Evolutionary conservation across 1,139 yeast species (phyloP).

Genomic region (Pichia sp.): DNA sequence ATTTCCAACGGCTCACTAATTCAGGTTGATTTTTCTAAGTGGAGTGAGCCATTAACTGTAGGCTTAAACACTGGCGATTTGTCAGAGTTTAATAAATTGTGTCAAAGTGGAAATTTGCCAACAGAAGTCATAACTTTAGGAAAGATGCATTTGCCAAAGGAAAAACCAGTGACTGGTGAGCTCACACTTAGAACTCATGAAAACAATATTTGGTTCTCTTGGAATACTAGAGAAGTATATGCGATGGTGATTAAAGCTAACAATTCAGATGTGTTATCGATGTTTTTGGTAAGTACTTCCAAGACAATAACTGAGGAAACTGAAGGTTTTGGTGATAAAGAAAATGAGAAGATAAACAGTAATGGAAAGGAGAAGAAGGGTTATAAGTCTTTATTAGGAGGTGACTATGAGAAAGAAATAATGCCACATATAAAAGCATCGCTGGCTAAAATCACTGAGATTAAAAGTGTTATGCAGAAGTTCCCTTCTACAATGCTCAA

Average conservation of each 20-base stretch:
- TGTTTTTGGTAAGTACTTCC: slow-evolving; percentile 8
- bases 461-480: slow-evolving; percentile 14
- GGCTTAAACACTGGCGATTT: slow-evolving; percentile 21
- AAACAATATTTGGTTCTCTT: slow-evolving; percentile 23
- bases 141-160: slow-evolving; percentile 13
- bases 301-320: not conserved
- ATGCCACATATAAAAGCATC: slow-evolving; percentile 13
- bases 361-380: not conserved
- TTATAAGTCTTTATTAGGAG: slow-evolving; percentile 8
- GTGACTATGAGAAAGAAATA: slow-evolving; percentile 9
- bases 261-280: not conserved
- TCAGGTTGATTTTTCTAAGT: slow-evolving; percentile 27
- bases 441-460: slow-evolving; percentile 13
- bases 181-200: slow-evolving; percentile 17
- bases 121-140: slow-evolving; percentile 23
- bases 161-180: not conserved
- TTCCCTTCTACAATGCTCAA: slow-evolving; percentile 12
- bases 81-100: slow-evolving; percentile 13
- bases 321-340: not conserved
- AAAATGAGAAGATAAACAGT: not conserved
- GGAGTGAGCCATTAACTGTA: slow-evolving; percentile 23
- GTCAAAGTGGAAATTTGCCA: slow-evolving; percentile 18
- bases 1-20: slow-evolving; percentile 21
- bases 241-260: slow-evolving; percentile 16
- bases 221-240: slow-evolving; percentile 23